A percentile compares a stretch with the other conserved stretches of the same genome.
These are phyloP conservation scores for Lactarius psammicola DNA, from an alignment of 768 basidiomycete genomes.

Conservation along the genomic window DNA sequence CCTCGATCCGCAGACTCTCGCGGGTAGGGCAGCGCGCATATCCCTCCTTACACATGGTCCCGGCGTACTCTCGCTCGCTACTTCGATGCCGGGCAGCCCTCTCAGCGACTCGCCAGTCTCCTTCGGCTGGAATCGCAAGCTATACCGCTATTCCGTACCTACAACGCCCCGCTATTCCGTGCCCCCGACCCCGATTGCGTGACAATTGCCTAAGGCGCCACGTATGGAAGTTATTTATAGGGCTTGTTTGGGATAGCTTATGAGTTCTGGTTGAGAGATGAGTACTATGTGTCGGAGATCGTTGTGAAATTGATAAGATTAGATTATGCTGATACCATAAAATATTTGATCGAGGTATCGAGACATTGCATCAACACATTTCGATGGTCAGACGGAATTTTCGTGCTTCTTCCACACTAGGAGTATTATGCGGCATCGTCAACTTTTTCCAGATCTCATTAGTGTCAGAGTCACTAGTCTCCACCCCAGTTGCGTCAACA, in stretches of 20 bases:
- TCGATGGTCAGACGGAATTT: too few relatives aligned
- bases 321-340: neutral
- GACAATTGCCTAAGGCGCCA: neutral
- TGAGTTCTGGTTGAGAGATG: too few relatives aligned
- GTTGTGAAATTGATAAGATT: too few relatives aligned
- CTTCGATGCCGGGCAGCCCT: slow-evolving; percentile 31
- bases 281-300: too few relatives aligned
- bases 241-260: slow-evolving; percentile 5
- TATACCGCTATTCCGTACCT: slow-evolving; percentile 25
- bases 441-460: too few relatives aligned
- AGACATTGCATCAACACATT: too few relatives aligned
- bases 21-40: slow-evolving; percentile 33
- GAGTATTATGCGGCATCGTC: too few relatives aligned
- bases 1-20: slow-evolving; percentile 35
- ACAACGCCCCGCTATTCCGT: slow-evolving; percentile 23
- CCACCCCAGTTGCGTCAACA: too few relatives aligned
- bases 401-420: too few relatives aligned
- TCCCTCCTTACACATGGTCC: slow-evolving; percentile 33
- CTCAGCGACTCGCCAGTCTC: slow-evolving; percentile 20
- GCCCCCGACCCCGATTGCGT: slow-evolving; percentile 25
- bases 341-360: too few relatives aligned
- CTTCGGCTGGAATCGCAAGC: slow-evolving; percentile 24
- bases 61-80: slow-evolving; percentile 34
- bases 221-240: neutral
- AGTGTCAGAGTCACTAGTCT: too few relatives aligned